Base-by-base conservation (phyloP, 257 asterid genomes). In the Nicotiana tabacum region DNA sequence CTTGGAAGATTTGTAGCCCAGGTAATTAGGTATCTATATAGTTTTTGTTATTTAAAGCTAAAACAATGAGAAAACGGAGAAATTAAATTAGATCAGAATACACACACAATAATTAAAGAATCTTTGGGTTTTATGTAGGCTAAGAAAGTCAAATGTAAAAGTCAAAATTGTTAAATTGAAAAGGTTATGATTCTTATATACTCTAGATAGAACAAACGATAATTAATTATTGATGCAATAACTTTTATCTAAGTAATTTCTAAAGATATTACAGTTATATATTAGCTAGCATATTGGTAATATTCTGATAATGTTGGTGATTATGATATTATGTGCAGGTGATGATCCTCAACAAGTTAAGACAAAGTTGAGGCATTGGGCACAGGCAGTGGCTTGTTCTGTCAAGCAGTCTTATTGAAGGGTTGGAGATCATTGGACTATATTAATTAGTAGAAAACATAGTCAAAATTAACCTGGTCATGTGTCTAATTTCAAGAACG, bases 311-410 rank as follows among this genome's bases (percentile, higher is more conserved):
- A 56, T 56, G 8, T 15, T 21, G 62, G 10, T 56, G 37, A 0
- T 64, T 2, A 46, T 4, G 33, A 46, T 53, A 62, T 12, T 9
- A 53, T 79, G 79, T 83, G 82, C 56, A 92, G 96, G 96, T 9
- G 92, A 88, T 70, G 93, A 90, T 80, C 94, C 96, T 17, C 90
- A 87, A 82, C 92, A 88, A 67, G 90, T 90, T 83, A 92, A 90
- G 91, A 87, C 88, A 51, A 92, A 86, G 86, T 83, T 92, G 89
- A 90, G 94, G 90, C 96, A 92, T 82, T 92, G 96, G 96, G 96
- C 96, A 9, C 94, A 88, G 82, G 96, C 92, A 1, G 96, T 92
- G 30, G 96, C 96, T 9, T 92, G 96, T 85, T 92, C 94, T 8
- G 92, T 92, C 85, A 83, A 85, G 92, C 96, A 92, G 66, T 84